These are phyloP conservation scores for Dioscorea cayenensis DNA, from an alignment of 116 monocot genomes.

Conservation along the genomic window DNA sequence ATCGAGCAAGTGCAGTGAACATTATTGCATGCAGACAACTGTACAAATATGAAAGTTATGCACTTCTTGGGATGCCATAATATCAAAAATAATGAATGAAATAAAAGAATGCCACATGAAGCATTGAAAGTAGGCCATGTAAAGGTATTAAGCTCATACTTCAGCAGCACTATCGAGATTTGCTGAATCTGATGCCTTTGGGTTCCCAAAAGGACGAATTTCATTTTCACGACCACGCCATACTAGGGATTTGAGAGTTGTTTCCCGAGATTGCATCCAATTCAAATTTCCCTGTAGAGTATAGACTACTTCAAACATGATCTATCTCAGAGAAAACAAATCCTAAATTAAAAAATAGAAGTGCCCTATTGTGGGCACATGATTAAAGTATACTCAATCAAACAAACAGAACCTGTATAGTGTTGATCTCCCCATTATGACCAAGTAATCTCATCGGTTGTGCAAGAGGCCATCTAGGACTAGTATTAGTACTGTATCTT, in stretches of 20 bases:
- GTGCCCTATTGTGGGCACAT: background rate
- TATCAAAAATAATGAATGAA: too few species aligned
- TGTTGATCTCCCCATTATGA: constrained; percentile 99
- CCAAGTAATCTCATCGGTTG: constrained; percentile 99
- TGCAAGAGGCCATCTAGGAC: constrained; percentile 98
- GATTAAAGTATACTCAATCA: background rate
- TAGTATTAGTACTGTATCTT: constrained; percentile 99
- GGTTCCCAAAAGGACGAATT: constrained; percentile 90
- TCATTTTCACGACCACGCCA: constrained; percentile 99
- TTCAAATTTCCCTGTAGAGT: constrained; percentile 82
- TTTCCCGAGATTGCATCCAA: constrained; percentile 98
- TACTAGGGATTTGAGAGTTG: constrained; percentile 86
- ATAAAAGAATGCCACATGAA: background rate
- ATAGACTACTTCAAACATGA: background rate
- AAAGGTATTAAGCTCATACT: constrained; percentile 35
- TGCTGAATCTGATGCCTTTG: constrained; percentile 96
- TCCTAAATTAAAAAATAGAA: background rate
- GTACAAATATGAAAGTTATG: too few species aligned
- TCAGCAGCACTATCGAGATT: constrained; percentile 98
- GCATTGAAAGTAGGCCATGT: background rate
- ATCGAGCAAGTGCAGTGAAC: too few species aligned
- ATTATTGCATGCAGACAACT: too few species aligned
- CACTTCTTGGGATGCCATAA: too few species aligned
- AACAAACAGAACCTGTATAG: constrained; percentile 68
- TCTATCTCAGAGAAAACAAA: background rate